phyloP scores from a whole-genome alignment of 805 yeast genomes.

The Starmerella sirachaensis region DNA sequence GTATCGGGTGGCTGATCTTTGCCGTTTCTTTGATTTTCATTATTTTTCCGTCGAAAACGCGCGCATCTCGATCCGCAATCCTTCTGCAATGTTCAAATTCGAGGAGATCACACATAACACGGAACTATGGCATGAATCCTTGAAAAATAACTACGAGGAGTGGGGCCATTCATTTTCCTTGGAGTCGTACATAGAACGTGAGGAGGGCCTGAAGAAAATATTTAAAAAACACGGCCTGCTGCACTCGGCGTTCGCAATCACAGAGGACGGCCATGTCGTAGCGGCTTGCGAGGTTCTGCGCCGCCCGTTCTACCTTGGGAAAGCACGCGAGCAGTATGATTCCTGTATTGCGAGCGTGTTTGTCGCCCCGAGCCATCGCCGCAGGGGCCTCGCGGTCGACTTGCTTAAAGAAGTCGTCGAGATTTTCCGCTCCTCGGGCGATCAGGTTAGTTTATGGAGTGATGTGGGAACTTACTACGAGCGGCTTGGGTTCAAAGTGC shows the following conservation, averaged over 20 bases:
- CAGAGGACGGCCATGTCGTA: background rate
- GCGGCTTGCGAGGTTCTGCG: constrained; percentile 15
- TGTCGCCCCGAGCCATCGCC: constrained; percentile 8
- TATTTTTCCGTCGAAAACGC: no score
- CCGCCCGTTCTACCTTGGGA: constrained; percentile 14
- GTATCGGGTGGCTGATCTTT: no score
- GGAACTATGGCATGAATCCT: constrained; percentile 1
- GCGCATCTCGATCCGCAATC: background rate
- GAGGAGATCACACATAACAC: constrained; percentile 11
- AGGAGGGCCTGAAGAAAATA: constrained; percentile 2
- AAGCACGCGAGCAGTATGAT: constrained; percentile 5
- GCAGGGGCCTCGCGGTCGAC: constrained; percentile 5
- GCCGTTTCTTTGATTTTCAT: no score
- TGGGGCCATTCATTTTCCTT: constrained; percentile 13
- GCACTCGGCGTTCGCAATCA: constrained; percentile 8
- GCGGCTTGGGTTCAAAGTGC: constrained; percentile 10
- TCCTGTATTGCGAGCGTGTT: constrained; percentile 13
- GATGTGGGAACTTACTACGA: constrained; percentile 16
- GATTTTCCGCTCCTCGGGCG: background rate
- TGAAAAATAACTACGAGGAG: constrained; percentile 6
- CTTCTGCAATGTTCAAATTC: background rate
- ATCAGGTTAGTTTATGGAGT: constrained; percentile 17
- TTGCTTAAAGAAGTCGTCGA: constrained; percentile 7
- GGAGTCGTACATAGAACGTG: constrained; percentile 9
- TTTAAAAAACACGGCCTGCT: background rate